These are phyloP conservation scores for Leishmania tarentolae DNA, from an alignment of 208 protist species.

Conservation along the genomic window DNA sequence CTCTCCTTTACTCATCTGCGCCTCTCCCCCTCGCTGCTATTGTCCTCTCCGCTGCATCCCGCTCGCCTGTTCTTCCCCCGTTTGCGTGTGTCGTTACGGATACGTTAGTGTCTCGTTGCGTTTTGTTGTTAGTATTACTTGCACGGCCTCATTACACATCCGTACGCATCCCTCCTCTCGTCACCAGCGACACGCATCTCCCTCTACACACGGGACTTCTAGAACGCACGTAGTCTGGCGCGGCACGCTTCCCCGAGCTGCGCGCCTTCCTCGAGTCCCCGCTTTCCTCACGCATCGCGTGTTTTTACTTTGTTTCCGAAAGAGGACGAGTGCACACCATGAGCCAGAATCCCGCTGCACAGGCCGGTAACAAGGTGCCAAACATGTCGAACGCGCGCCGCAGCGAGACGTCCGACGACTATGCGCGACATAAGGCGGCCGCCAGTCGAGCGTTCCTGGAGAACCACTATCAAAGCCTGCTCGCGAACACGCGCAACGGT, in stretches of 20 bases:
- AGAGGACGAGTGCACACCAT: conserved; percentile 3
- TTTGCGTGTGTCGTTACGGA: not conserved
- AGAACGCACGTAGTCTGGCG: not conserved
- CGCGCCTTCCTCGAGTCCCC: not conserved
- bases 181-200: not conserved
- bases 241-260: too few species aligned
- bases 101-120: not conserved
- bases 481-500: conserved; percentile 60
- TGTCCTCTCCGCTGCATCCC: not conserved
- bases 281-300: not conserved
- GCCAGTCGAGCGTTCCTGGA: conserved; percentile 88
- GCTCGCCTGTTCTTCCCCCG: not conserved
- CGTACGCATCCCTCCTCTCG: not conserved
- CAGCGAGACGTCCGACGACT: conserved; percentile 70
- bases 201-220: not conserved
- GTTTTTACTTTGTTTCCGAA: too few species aligned
- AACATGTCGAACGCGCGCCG: conserved; percentile 46
- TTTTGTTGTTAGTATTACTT: too few species aligned
- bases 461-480: conserved; percentile 80
- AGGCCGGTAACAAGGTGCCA: conserved; percentile 16
- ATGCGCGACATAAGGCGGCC: conserved; percentile 79
- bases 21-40: not conserved
- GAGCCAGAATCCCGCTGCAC: not conserved
- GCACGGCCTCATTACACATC: not conserved
- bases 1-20: not conserved